These are phyloP conservation scores for Raffaelea deltoideospora DNA, from an alignment of 2,329 filamentous ascomycete species.

Conservation along the genomic window DNA sequence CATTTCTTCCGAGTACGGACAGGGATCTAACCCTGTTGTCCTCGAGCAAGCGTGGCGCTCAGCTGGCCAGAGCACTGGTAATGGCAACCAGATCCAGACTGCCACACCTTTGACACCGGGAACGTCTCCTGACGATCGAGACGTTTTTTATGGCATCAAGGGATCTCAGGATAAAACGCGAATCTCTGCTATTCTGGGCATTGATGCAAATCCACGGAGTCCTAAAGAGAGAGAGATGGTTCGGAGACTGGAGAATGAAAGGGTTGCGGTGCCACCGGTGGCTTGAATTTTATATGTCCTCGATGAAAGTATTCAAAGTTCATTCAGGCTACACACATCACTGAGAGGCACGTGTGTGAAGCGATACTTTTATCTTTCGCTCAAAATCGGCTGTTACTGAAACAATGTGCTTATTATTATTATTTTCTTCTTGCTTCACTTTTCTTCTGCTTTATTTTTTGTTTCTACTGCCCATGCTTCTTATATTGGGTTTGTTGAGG, in stretches of 20 bases:
- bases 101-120: slow-evolving; percentile 37
- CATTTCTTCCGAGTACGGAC: slow-evolving; percentile 57
- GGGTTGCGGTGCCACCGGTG: slow-evolving; percentile 4
- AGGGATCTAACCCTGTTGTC: slow-evolving; percentile 41
- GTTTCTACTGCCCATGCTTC: too few species aligned
- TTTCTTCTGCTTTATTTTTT: too few species aligned
- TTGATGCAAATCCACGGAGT: slow-evolving; percentile 41
- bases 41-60: slow-evolving; percentile 58
- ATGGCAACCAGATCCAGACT: slow-evolving; percentile 15
- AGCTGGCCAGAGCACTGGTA: slow-evolving; percentile 17
- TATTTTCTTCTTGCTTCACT: too few species aligned
- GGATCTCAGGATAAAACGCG: slow-evolving; percentile 35
- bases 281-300: slow-evolving; percentile 6
- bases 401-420: too few species aligned
- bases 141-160: slow-evolving; percentile 20
- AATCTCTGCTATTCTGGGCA: slow-evolving; percentile 47
- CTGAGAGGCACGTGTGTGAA: too few species aligned
- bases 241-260: slow-evolving; percentile 37
- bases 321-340: too few species aligned
- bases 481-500: not conserved
- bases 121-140: slow-evolving; percentile 34
- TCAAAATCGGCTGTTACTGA: too few species aligned
- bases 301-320: too few species aligned
- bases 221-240: slow-evolving; percentile 43
- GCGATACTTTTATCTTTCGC: too few species aligned